Percentiles rank a stretch among this genome's conserved stretches.
Conservation (phyloP, 176 grass and related monocot species). For the Alloteropsis semialata region DNA sequence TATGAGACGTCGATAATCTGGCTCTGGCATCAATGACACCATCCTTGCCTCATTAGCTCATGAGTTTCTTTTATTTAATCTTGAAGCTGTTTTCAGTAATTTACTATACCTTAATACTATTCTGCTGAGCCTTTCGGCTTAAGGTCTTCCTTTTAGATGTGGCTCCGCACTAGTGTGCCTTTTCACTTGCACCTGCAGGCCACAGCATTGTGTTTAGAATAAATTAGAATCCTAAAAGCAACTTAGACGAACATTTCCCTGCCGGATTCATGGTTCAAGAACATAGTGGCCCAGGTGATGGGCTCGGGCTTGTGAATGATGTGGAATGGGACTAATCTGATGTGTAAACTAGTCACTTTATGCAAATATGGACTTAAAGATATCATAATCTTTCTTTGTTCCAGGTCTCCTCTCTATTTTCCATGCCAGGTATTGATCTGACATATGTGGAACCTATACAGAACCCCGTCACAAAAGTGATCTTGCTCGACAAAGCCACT, state of each 20-base stretch:
- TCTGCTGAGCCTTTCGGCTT: slow-evolving; percentile 1
- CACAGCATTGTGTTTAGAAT: slow-evolving; percentile 24
- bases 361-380: slow-evolving; percentile 18
- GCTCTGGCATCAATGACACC: background rate
- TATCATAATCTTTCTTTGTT: slow-evolving; percentile 20
- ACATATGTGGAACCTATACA: slow-evolving; percentile 34
- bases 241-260: background rate
- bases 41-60: background rate
- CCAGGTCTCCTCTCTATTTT: background rate
- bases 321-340: slow-evolving; percentile 45
- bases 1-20: background rate
- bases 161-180: slow-evolving; percentile 19
- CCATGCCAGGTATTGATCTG: slow-evolving; percentile 14
- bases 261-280: slow-evolving; percentile 33
- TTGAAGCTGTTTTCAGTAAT: slow-evolving; percentile 14
- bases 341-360: slow-evolving; percentile 36
- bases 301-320: slow-evolving; percentile 12
- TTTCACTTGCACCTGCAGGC: slow-evolving; percentile 30
- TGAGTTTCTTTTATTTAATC: background rate
- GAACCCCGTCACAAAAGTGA: slow-evolving; percentile 38
- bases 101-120: background rate
- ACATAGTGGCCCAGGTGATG: slow-evolving; percentile 35
- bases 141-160: slow-evolving; percentile 30
- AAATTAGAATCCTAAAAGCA: slow-evolving; percentile 4
- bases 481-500: slow-evolving; percentile 10